Base-by-base conservation (phyloP, 768 basidiomycete genomes). In the Mycena crocata region DNA sequence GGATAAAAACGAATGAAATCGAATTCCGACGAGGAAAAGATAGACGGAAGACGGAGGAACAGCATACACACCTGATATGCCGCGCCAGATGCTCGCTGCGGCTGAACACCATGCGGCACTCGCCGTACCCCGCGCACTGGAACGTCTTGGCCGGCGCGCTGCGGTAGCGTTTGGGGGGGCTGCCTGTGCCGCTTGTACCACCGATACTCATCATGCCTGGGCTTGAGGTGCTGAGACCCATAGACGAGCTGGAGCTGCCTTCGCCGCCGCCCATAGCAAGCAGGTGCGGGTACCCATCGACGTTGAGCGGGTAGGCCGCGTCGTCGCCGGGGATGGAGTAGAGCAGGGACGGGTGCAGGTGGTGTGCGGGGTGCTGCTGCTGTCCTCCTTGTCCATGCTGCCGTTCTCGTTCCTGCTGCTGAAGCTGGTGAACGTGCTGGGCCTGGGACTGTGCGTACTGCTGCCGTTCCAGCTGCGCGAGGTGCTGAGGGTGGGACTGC, bases 51-150 rank as follows among this genome's bases (percentile, higher is more conserved):
- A n/a, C n/a, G n/a, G n/a, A n/a, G n/a, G 35, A 50, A 49, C 51
- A 12, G 14, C 39, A 72, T 66, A 80, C 89, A 78, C 76, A 96
- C 96, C 97, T 85, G 77, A 98, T 94, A 83, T 99, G 97, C 72
- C 97, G 86, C 63, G 96, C 95, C 7, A 99, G 84, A 81, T 99
- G 97, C 80, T 99, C 97, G 79, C 93, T 93, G 78, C 97, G 85
- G 68, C 92, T 93, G 79, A 99, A 99, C 64, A 96, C 94, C 95
- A 98, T 98, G 62, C 93, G 86, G 83, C 97, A 99, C 48, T 96
- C 94, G 72, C 95, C 95, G 77, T 93, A 98, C 23, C 96, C 96
- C 56, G 90, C 87, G 82, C 97, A 99, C 74, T 95, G 93, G 79
- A 98, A 99, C 23, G 95, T 95, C 83, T 97, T 98, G 57, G 93